These are phyloP conservation scores for Suillus subalutaceus DNA, from an alignment of 768 basidiomycete species.

Conservation along the genomic window DNA sequence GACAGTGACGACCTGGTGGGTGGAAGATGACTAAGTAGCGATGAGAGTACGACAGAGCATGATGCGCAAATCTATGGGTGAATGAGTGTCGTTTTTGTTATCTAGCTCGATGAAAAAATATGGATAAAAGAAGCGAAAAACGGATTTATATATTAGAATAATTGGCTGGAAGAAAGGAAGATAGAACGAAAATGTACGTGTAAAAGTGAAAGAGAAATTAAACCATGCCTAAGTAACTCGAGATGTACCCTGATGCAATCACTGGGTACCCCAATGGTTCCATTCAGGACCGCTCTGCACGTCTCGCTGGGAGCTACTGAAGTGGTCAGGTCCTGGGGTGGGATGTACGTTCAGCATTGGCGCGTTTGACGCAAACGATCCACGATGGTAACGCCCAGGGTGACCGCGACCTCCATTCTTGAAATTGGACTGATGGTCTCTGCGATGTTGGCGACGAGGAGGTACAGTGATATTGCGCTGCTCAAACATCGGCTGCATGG, in stretches of 20 bases:
- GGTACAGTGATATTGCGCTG: slow-evolving; percentile 29
- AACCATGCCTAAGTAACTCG: neutral
- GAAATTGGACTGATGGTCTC: slow-evolving; percentile 31
- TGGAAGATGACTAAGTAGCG: neutral
- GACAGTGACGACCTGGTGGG: slow-evolving; percentile 9
- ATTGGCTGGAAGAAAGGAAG: slow-evolving; percentile 16
- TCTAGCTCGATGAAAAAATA: slow-evolving; percentile 13
- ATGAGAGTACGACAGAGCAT: neutral
- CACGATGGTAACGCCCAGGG: slow-evolving; percentile 23
- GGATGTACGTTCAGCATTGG: neutral
- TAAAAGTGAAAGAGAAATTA: slow-evolving; percentile 7
- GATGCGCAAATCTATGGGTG: neutral
- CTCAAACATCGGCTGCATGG: slow-evolving; percentile 20
- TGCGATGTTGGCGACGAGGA: slow-evolving; percentile 35
- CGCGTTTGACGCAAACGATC: slow-evolving; percentile 11
- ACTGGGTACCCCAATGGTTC: slow-evolving; percentile 4
- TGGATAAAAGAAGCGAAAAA: slow-evolving; percentile 14
- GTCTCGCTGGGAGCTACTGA: slow-evolving; percentile 1
- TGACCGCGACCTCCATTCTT: slow-evolving; percentile 24
- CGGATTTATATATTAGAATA: slow-evolving; percentile 11
- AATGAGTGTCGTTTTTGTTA: neutral
- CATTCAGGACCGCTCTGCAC: slow-evolving; percentile 2
- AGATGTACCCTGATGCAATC: neutral
- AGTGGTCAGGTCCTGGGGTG: neutral
- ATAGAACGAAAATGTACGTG: slow-evolving; percentile 16